Evolutionary conservation across 2,329 filamentous ascomycete species (phyloP), one percentile per base, ranked within the genome.

Genomic region (Trichoderma sp.): DNA sequence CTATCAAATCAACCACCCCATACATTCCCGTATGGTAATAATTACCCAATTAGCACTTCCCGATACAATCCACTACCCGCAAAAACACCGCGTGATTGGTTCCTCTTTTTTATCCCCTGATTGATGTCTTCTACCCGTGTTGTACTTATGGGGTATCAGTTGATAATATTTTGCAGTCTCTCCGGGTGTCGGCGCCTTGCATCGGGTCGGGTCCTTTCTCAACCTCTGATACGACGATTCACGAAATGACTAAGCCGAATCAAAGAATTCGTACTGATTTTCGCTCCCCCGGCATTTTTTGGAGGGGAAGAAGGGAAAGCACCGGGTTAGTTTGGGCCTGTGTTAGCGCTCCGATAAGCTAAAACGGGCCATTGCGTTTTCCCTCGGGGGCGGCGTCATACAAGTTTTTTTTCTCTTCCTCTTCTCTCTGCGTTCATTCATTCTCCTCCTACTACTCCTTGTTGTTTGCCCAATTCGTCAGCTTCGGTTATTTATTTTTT

Each of bases 281-380:
- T 51, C 43, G 43, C 3, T 32, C 18, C 56, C 56, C 56, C 56
- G 28, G 56, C 26, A 30, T 58, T 58, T 30, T 58, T 58, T 58
- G 56, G 56, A 28, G 15, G 26, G 26, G 53, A 4, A 7, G 34
- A 8, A 30, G 56, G 51, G 64, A 32, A 67, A 36, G 53, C 57
- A 43, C 65, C 53, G 53, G 32, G 24, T 34, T 60, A 21, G 15
- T 60, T 60, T 36, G 34, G 34, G 34, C 14, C 34, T 36, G 34
- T 36, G 34, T 36, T 64, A 70, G 58, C 66, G 53, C 68, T 70
- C 67, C 67, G 67, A 70, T 70, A 70, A 70, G 67, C 53, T 43
- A 53, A 18, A 70, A 39, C 53, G n/a, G 15, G 32, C 28, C 43
- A 30, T n/a, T 39, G 15, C 51, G 64, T 65, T 24, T 28, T 36